phyloP scores from a whole-genome alignment of 306 rosid genomes.

The Macrotyloma uniflorum region DNA sequence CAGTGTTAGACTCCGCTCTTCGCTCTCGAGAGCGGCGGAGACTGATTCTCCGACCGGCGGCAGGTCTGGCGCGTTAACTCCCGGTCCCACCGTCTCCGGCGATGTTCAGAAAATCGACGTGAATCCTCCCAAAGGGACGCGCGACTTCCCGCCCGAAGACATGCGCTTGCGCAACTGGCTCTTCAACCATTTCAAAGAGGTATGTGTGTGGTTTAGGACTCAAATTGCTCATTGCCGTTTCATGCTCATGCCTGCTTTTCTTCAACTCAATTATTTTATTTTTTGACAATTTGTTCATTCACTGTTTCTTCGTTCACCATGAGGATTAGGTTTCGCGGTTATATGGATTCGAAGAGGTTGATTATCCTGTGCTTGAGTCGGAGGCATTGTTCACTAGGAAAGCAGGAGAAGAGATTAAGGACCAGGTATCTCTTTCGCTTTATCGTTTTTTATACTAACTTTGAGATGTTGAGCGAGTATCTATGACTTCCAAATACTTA shows the following conservation, averaged over 20 bases:
- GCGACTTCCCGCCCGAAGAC: conserved; percentile 88
- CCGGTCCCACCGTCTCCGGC: conserved; percentile 47
- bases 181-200: conserved; percentile 84
- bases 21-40: conserved; percentile 47
- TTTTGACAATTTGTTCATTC: not conserved
- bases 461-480: not conserved
- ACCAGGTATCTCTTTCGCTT: conserved; percentile 63
- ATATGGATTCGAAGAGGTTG: conserved; percentile 89
- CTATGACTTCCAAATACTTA: too few relatives aligned
- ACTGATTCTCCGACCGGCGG: conserved; percentile 54
- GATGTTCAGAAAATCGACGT: conserved; percentile 72
- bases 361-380: conserved; percentile 91
- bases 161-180: conserved; percentile 81
- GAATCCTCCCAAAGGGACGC: conserved; percentile 92
- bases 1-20: conserved; percentile 41
- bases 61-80: conserved; percentile 70
- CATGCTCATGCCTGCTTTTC: not conserved
- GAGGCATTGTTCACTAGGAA: conserved; percentile 87
- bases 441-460: not conserved
- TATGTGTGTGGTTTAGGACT: not conserved
- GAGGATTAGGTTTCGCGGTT: conserved; percentile 65
- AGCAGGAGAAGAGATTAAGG: conserved; percentile 97
- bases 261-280: conserved; percentile 3
- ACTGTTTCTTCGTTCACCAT: not conserved
- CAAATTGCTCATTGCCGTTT: not conserved